Base-by-base conservation (phyloP, 192 early-diverging fungal species). In the Spizellomyces punctatus region DNA sequence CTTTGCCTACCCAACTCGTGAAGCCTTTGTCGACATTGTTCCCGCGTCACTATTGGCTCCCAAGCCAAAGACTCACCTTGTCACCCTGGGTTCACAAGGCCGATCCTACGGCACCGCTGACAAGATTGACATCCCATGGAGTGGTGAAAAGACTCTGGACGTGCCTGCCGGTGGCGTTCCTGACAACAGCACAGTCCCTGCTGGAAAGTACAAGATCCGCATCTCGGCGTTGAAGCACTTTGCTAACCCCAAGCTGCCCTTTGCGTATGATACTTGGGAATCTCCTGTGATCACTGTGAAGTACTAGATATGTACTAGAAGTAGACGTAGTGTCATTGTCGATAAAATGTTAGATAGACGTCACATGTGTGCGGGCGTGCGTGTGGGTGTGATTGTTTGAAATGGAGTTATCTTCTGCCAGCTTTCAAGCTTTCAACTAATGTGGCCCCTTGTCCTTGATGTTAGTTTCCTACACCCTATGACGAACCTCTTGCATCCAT, bases 171-270 rank as follows among this genome's bases (percentile, higher is more conserved):
- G 27, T 36, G 27, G 27, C 27, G 27, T 36, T 36, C 46, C 5
- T 8, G 42, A 56, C 70, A 44, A 43, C 43, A 21, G 21, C 42
- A 8, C 16, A 14, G 63, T 79, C 42, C 69, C 74, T 5, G 19
- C 58, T n/a, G 78, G 74, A 21, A 48, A 58, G 44, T 79, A 79
- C 73, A 44, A 72, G 73, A 5, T 79, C 49, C 58, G 70, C 17
- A 63, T 71, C 42, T 41, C 69, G 16, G 78, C 69, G 27, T 44
- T 75, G 49, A 67, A 62, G 70, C 62, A 72, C 65, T 79, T 79
- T 76, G 68, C 63, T 5, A 50, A 75, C 22, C 19, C 46, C 19
- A 43, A 47, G 46, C 43, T 69, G 12, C 50, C 59, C 21, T 16
- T 22, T 22, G 52, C 54, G 50, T 72, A 47, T 17, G 62, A 76